Evolutionary conservation across 805 yeast genomes (phyloP).

Genomic region (Wickerhamiella lipophila): DNA sequence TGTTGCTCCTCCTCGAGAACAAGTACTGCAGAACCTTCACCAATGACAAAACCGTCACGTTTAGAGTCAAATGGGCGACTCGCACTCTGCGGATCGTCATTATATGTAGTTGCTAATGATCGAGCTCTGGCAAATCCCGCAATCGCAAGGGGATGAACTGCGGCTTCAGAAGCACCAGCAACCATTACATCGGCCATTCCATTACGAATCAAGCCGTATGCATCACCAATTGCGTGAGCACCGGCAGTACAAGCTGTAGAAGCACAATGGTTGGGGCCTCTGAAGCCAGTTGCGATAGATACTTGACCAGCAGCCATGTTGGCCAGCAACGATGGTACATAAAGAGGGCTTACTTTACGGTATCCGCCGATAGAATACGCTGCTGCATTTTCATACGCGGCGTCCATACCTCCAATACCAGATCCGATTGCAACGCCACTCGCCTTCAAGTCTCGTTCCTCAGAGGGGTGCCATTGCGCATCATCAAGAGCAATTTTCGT

Average conservation of each 20-base stretch:
- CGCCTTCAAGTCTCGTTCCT: constrained; percentile 21
- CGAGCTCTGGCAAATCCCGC: constrained; percentile 88
- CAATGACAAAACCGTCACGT: constrained; percentile 78
- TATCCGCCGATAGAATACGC: constrained; percentile 41
- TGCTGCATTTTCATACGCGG: constrained; percentile 50
- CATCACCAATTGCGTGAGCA: constrained; percentile 86
- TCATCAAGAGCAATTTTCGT: constrained; percentile 64
- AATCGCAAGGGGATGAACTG: constrained; percentile 72
- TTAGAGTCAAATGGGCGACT: constrained; percentile 77
- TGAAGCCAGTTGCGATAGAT: constrained; percentile 59
- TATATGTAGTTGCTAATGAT: constrained; percentile 53
- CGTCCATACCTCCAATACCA: constrained; percentile 81
- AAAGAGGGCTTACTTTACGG: constrained; percentile 67
- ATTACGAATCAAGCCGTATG: constrained; percentile 60
- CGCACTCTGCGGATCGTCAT: constrained; percentile 49
- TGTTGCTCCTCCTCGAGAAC: constrained; percentile 66
- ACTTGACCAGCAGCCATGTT: constrained; percentile 95
- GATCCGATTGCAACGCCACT: constrained; percentile 77
- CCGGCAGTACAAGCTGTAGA: constrained; percentile 98
- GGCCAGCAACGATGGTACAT: constrained; percentile 68
- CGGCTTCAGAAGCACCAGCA: constrained; percentile 89
- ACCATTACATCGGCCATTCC: constrained; percentile 79
- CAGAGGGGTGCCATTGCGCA: constrained; percentile 40
- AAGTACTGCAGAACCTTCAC: constrained; percentile 85
- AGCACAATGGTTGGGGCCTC: constrained; percentile 79